Conservation (phyloP, 495 filamentous ascomycete species). For the Xylaria venustula region DNA sequence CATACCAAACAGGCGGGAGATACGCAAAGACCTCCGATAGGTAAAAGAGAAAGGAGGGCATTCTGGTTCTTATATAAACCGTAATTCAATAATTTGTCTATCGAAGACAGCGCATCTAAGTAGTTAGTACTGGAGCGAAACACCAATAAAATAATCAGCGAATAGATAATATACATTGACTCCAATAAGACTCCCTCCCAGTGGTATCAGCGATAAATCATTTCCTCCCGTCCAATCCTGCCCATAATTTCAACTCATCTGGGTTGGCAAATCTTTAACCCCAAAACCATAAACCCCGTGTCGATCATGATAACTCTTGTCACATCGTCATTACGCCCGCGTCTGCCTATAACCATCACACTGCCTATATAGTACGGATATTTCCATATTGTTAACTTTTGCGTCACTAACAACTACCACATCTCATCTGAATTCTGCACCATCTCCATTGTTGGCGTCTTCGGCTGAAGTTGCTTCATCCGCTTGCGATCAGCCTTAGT, state of each 20-base stretch:
- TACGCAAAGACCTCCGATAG: too few relatives aligned
- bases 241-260: background rate
- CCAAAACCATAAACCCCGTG: background rate
- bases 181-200: background rate
- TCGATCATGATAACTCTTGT: background rate
- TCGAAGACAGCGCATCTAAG: conserved; percentile 4
- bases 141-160: background rate
- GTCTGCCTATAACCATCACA: background rate
- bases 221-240: background rate
- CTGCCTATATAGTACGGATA: background rate
- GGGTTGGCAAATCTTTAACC: background rate
- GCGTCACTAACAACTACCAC: conserved; percentile 42
- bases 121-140: background rate
- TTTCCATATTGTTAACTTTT: conserved; percentile 3
- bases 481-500: conserved; percentile 72
- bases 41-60: too few relatives aligned
- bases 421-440: conserved; percentile 52
- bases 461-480: conserved; percentile 59
- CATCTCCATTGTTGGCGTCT: conserved; percentile 54
- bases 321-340: background rate
- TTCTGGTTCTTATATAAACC: too few relatives aligned
- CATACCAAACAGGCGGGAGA: too few relatives aligned
- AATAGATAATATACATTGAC: background rate
- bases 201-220: conserved; percentile 11
- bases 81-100: background rate